phyloP scores from a whole-genome alignment of 257 asterid species.

The Prunella vulgaris region DNA sequence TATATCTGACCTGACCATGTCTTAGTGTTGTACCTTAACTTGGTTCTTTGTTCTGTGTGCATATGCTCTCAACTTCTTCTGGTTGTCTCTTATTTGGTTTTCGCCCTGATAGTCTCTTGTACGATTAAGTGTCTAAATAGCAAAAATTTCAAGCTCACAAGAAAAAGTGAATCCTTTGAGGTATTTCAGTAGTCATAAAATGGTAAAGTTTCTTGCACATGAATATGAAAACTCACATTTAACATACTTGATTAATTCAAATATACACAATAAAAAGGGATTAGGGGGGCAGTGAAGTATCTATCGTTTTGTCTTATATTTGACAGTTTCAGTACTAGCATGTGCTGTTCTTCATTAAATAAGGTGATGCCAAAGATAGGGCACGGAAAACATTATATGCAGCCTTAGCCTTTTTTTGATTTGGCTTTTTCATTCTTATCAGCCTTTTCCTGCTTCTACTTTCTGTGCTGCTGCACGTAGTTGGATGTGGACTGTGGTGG shows the following conservation, averaged over 20 bases:
- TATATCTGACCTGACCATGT: slow-evolving; percentile 18
- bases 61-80: slow-evolving; percentile 7
- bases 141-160: neutral
- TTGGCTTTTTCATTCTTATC: slow-evolving; percentile 2
- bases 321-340: neutral
- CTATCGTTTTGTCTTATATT: neutral
- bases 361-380: neutral
- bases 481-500: neutral
- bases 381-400: neutral
- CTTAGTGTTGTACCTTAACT: slow-evolving; percentile 1
- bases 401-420: slow-evolving; percentile 1
- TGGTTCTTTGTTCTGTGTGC: neutral
- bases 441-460: neutral
- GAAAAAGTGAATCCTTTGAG: neutral
- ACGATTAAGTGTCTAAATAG: neutral
- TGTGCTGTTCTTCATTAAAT: neutral
- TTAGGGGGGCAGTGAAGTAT: neutral
- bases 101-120: neutral
- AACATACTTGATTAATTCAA: neutral
- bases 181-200: neutral
- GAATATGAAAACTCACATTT: too few relatives aligned
- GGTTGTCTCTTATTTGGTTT: neutral
- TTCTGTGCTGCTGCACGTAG: neutral
- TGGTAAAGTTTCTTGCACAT: too few relatives aligned
- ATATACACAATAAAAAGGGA: neutral